Base-by-base conservation (phyloP, 257 asterid genomes). In the Echium plantagineum region DNA sequence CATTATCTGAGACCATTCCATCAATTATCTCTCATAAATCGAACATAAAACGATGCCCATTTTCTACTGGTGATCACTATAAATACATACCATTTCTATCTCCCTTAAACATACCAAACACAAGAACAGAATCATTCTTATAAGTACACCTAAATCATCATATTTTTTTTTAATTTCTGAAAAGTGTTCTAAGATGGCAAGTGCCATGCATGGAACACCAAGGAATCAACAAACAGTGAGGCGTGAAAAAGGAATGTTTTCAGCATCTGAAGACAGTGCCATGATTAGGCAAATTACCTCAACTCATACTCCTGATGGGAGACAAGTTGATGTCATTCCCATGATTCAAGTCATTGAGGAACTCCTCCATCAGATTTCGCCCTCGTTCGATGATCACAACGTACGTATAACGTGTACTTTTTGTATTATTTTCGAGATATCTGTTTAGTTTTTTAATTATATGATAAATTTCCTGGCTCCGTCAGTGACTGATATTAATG, bases 31-130 rank as follows among this genome's bases (percentile, higher is more conserved):
- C n/a, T n/a, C n/a, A n/a, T n/a, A n/a, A n/a, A n/a, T n/a, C n/a
- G n/a, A n/a, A n/a, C n/a, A n/a, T n/a, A n/a, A n/a, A n/a, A n/a
- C n/a, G n/a, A n/a, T n/a, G n/a, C n/a, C n/a, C n/a, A n/a, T n/a
- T 30, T 13, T 32, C 52, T 24, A 22, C 20, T 52, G 15, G 61
- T 64, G 21, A 52, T 61, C 83, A 64, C 74, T 83, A 89, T 79
- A 83, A 72, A 89, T 77, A 55, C n/a, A 72, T 57, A 63, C 65
- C 68, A 58, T 57, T 70, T 59, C 26, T 24, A 24, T 22, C 12
- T 64, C 51, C 20, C n/a, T 22, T 30, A 24, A 57, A 57, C 65
- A 42, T 28, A 66, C 46, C 64, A 58, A 38, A 63, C 46, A 35
- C 49, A 42, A 42, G 5, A 63, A 62, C 54, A 5, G 17, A 49